These are phyloP conservation scores for Exophiala mesophila DNA, from an alignment of 2,329 filamentous ascomycete species.

Conservation along the genomic window DNA sequence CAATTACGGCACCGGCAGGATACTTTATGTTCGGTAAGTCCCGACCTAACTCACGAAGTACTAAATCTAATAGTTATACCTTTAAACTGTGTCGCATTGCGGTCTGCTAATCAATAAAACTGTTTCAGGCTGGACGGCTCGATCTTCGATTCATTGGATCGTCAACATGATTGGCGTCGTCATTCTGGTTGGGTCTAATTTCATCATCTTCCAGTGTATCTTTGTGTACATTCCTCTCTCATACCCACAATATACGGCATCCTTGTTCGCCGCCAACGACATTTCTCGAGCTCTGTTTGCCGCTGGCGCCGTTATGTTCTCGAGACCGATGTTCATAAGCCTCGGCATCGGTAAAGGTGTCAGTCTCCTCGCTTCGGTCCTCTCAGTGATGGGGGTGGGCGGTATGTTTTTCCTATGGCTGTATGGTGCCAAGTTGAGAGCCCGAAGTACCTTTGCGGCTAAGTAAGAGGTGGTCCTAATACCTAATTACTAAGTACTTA, in stretches of 20 bases:
- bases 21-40: conserved; percentile 48
- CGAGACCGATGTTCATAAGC: conserved; percentile 30
- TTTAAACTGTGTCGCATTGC: too few relatives aligned
- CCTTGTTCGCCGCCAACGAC: conserved; percentile 25
- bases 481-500: too few relatives aligned
- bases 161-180: conserved; percentile 15
- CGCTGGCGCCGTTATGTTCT: conserved; percentile 32
- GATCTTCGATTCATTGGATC: conserved; percentile 44
- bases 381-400: conserved; percentile 23
- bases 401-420: conserved; percentile 7
- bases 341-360: conserved; percentile 29
- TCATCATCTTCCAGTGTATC: conserved; percentile 24
- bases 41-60: too few relatives aligned
- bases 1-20: conserved; percentile 49
- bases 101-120: too few relatives aligned
- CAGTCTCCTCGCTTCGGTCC: conserved; percentile 30
- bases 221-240: conserved; percentile 21
- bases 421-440: conserved; percentile 3
- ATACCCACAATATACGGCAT: conserved; percentile 22
- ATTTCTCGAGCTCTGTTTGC: conserved; percentile 28
- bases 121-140: conserved; percentile 49
- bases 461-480: background rate
- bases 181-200: conserved; percentile 14
- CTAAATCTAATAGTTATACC: too few relatives aligned
- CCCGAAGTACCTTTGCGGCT: conserved; percentile 5